Base-by-base conservation (phyloP, 2,329 filamentous ascomycete genomes). In the Rutstroemia sp. region DNA sequence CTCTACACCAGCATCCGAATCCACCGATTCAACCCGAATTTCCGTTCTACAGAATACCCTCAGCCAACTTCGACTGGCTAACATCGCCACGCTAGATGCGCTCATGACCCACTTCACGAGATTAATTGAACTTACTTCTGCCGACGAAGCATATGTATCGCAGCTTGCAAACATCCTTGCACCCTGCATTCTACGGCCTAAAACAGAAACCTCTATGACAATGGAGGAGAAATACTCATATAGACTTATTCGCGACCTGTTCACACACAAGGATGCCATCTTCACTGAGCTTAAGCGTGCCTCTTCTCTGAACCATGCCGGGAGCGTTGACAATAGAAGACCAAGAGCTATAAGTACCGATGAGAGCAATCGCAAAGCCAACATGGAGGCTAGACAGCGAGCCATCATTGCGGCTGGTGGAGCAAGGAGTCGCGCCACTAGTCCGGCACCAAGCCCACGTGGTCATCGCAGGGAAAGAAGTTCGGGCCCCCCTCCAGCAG, bases 81-180 rank as follows among this genome's bases (percentile, higher is more conserved):
- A 99, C 71, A 99, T 99, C 71, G 94, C 94, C 48, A 97, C 94
- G n/a, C 83, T 99, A 58, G 94, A 99, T 72, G 94, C 94, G 42
- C 88, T 96, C 69, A 95, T 95, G 79, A 97, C 95, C 63, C 94
- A 99, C 73, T 97, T 99, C 71, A 96, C 92, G 40, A 88, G 94
- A 59, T 78, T 99, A 58, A 95, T 99, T 68, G 94, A 99, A 71
- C 79, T 99, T 61, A 99, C 94, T 2, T 97, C 92, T 14, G 94
- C 94, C 34, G 92, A 96, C 64, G 94, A 99, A 69, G 76, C 83
- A 45, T 99, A 95, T 69, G 75, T 95, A 57, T 70, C 85, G 12
- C 76, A 84, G 39, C 81, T 99, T 40, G 88, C 91, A 2, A 83
- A 84, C 25, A 75, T 78, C 5, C 77, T 99, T 46, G 88, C 91